Evolutionary conservation across 306 rosid genomes (phyloP), one percentile per base, ranked within the genome.

Genomic region (Cicer pinnatifidum): DNA sequence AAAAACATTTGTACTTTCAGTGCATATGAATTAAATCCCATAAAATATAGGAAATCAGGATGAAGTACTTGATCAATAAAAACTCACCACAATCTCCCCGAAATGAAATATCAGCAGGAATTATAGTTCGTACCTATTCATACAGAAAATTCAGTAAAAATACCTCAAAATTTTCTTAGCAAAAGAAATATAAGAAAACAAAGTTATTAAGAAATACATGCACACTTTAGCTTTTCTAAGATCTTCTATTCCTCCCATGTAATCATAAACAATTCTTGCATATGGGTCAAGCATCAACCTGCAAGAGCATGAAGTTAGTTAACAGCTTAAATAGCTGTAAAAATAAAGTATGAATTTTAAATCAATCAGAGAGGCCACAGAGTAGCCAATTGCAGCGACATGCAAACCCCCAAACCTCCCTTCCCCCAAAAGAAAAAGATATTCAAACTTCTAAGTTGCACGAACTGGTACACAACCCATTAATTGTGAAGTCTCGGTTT

Each of bases 281-380:
- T 80, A 89, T 11, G 97, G 97, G 67, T 91, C 97, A 76, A 81
- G 83, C 83, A 91, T 86, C 81, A 91, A 78, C 85, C 92, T 91
- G 88, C 59, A 82, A 75, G 39, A 75, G 79, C 23, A 19, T 19
- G 67, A 64, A 72, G 35, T 56, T 43, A 33, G 69, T 48, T 45
- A 47, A 37, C 67, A 19, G 11, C n/a, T 64, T 64, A 61, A 57
- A 48, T 15, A 38, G 51, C 11, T n/a, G 20, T n/a, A 67, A 17
- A 53, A 57, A 71, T 19, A 48, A 43, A 7, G 16, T 44, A 38
- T 33, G 56, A 70, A 45, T 53, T 53, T 10, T 68, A 68, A 58
- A 35, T 68, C 35, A 20, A 23, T 59, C 43, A 71, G 59, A 67
- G 20, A 52, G 61, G 9, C 28, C 39, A 8, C 65, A 64, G 11